Evolutionary conservation across 1,284 basidiomycete species (phyloP).

Genomic region (Tilletia setariae): DNA sequence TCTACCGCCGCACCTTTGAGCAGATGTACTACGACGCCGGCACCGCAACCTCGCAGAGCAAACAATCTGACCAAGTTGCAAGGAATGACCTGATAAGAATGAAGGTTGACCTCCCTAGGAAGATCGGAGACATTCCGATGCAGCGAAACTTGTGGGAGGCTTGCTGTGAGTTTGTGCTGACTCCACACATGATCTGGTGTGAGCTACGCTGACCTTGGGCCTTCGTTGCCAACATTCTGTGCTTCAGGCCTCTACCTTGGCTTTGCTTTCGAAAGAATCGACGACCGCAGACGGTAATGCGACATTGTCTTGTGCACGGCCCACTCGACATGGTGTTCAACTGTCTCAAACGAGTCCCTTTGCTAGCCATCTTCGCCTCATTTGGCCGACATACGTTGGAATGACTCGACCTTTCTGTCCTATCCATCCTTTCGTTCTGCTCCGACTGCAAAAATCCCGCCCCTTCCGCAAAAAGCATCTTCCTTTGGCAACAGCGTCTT

Average conservation of each 20-base stretch:
- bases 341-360: no score
- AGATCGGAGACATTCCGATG: conserved; percentile 26
- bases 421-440: no score
- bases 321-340: no score
- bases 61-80: conserved; percentile 28
- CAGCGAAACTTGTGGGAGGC: conserved; percentile 49
- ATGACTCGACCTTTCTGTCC: no score
- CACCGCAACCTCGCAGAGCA: conserved; percentile 24
- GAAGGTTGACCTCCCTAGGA: background rate
- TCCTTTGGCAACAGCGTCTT: no score
- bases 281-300: background rate
- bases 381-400: no score
- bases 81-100: conserved; percentile 12
- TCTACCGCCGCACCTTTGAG: conserved; percentile 78
- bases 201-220: background rate
- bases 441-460: no score
- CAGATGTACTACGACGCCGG: conserved; percentile 41
- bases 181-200: background rate
- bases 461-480: no score
- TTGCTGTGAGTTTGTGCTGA: conserved; percentile 26
- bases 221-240: background rate
- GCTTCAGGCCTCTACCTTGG: conserved; percentile 39
- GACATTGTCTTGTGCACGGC: no score
- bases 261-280: conserved; percentile 48
- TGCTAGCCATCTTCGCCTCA: no score